Conservation (phyloP, 2,329 filamentous ascomycete species). For the Calonectria hongkongensis region DNA sequence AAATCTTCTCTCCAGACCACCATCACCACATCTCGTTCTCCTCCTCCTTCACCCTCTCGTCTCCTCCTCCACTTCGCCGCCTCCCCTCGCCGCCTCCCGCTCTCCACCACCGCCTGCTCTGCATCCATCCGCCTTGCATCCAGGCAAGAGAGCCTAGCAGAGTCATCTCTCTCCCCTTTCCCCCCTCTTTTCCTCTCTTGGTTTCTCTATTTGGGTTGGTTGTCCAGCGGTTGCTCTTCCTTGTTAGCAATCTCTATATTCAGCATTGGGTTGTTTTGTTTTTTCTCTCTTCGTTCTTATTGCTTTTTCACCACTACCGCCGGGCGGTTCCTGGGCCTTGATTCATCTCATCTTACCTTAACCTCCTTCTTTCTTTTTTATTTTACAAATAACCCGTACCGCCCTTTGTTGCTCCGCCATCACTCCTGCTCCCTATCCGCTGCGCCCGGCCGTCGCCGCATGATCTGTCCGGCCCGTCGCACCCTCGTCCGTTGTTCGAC, state of each 20-base stretch:
- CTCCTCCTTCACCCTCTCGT: constrained; percentile 42
- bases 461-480: constrained; percentile 54
- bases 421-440: constrained; percentile 45
- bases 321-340: constrained; percentile 54
- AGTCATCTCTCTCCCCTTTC: constrained; percentile 45
- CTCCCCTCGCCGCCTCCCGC: constrained; percentile 46
- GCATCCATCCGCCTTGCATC: constrained; percentile 48
- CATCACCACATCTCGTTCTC: constrained; percentile 53
- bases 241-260: constrained; percentile 41
- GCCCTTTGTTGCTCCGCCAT: constrained; percentile 22
- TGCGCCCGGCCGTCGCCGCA: constrained; percentile 52
- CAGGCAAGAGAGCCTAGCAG: constrained; percentile 52
- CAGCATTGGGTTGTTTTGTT: constrained; percentile 46
- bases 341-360: constrained; percentile 44
- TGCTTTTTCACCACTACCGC: constrained; percentile 50
- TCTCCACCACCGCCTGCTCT: constrained; percentile 47
- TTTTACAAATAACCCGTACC: constrained; percentile 13
- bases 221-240: constrained; percentile 53
- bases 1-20: constrained; percentile 58
- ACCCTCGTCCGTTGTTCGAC: constrained; percentile 54
- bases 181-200: constrained; percentile 40
- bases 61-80: constrained; percentile 42
- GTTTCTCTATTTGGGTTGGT: constrained; percentile 48
- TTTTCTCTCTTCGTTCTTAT: constrained; percentile 47
- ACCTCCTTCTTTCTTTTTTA: constrained; percentile 34